phyloP scores from a whole-genome alignment of 192 early-diverging fungal species.

The Backusella luteola region DNA sequence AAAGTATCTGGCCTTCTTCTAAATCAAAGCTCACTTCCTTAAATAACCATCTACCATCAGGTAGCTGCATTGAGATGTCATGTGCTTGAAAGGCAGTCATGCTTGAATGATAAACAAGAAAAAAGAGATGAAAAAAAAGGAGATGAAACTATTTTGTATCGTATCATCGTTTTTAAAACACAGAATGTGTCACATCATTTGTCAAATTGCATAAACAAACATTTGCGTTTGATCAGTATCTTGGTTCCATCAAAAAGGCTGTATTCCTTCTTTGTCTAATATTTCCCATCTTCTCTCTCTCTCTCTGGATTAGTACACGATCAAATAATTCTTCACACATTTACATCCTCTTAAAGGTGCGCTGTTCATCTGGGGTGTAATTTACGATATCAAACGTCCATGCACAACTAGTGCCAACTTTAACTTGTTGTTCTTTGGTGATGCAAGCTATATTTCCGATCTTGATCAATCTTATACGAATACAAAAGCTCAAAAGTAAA shows the following conservation, averaged over 20 bases:
- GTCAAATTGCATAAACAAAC: background rate
- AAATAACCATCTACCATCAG: slow-evolving; percentile 52
- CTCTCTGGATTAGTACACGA: background rate
- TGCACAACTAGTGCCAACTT: background rate
- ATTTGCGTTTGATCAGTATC: background rate
- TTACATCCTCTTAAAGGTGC: background rate
- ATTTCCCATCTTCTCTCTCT: background rate
- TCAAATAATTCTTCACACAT: background rate
- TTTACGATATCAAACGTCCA: background rate
- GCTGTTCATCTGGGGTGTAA: background rate
- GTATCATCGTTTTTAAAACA: background rate
- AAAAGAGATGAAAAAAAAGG: background rate
- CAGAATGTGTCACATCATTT: background rate
- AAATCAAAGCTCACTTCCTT: slow-evolving; percentile 56
- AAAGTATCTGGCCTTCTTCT: slow-evolving; percentile 52
- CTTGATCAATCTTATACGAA: background rate
- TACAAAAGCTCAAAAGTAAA: background rate
- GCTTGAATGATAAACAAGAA: background rate
- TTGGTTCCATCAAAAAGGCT: background rate
- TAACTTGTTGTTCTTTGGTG: background rate
- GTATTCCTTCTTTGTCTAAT: too few relatives aligned
- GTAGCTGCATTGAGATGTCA: slow-evolving; percentile 19
- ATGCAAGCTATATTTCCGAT: background rate
- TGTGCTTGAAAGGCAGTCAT: slow-evolving; percentile 12
- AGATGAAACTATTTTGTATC: background rate